Evolutionary conservation across 371 early-diverging fungal species (phyloP).

Genomic region (Lichtheimia ornata): DNA sequence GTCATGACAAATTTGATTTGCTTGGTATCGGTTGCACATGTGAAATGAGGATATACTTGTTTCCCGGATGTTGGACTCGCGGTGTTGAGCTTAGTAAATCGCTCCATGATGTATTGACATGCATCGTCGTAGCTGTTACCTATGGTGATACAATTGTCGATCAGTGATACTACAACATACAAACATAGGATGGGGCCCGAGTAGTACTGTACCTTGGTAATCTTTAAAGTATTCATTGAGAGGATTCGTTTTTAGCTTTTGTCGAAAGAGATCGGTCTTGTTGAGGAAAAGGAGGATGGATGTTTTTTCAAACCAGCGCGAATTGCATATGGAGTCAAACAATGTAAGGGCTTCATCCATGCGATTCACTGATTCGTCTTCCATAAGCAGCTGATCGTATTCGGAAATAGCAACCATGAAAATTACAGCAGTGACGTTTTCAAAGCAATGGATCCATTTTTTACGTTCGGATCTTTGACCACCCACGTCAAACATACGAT

Average conservation of each 20-base stretch:
- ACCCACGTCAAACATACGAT: constrained; percentile 93
- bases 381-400: constrained; percentile 91
- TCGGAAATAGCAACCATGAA: constrained; percentile 90
- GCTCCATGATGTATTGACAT: constrained; percentile 44
- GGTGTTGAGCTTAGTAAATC: constrained; percentile 34
- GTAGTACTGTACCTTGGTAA: constrained; percentile 29
- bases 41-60: constrained; percentile 55
- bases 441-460: constrained; percentile 94
- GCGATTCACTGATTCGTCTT: constrained; percentile 88
- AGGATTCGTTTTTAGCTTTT: constrained; percentile 65
- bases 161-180: constrained; percentile 64
- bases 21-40: constrained; percentile 70
- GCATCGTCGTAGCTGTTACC: constrained; percentile 57
- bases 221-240: constrained; percentile 71
- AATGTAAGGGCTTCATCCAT: constrained; percentile 62
- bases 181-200: constrained; percentile 51
- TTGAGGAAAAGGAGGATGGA: constrained; percentile 84
- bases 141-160: constrained; percentile 27
- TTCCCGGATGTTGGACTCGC: constrained; percentile 40
- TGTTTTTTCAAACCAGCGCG: constrained; percentile 79
- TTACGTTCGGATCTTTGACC: constrained; percentile 92
- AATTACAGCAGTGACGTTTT: constrained; percentile 91
- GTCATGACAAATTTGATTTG: constrained; percentile 79
- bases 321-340: constrained; percentile 79
- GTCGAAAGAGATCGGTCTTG: constrained; percentile 79